These are phyloP conservation scores for Annulohypoxylon stygium DNA, from an alignment of 495 filamentous ascomycete species.

Conservation along the genomic window DNA sequence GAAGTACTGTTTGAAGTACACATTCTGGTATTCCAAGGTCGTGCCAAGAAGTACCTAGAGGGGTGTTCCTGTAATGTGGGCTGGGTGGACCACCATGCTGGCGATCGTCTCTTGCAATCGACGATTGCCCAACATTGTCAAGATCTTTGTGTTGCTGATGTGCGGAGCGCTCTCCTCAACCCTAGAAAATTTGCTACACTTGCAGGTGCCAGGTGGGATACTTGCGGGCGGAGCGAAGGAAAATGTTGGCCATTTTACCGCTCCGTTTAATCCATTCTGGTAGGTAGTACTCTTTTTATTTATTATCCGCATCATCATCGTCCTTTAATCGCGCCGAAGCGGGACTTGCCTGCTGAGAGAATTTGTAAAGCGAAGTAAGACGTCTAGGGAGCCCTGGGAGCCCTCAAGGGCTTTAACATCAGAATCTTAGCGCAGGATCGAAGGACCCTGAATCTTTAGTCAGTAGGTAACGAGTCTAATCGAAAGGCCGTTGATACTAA, in stretches of 20 bases:
- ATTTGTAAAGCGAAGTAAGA: conserved; percentile 11
- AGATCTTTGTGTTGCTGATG: conserved; percentile 46
- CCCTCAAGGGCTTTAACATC: not conserved
- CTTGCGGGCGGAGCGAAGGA: conserved; percentile 26
- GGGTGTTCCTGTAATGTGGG: conserved; percentile 40
- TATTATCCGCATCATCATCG: conserved; percentile 31
- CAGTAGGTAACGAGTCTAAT: conserved; percentile 1
- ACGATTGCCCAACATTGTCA: conserved; percentile 45
- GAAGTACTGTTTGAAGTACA: conserved; percentile 21
- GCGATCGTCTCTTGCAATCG: conserved; percentile 32
- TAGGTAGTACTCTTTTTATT: conserved; percentile 44
- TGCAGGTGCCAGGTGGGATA: conserved; percentile 28
- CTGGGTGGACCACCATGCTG: conserved; percentile 20
- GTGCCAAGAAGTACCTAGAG: conserved; percentile 40
- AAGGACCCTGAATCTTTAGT: conserved; percentile 29
- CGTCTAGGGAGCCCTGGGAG: not conserved
- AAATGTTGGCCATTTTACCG: conserved; percentile 34
- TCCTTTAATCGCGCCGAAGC: conserved; percentile 25
- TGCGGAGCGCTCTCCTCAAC: conserved; percentile 29
- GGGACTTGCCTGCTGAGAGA: not conserved
- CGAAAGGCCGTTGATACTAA: not conserved
- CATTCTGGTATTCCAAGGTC: conserved; percentile 11
- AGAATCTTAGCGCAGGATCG: conserved; percentile 11
- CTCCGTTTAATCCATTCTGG: conserved; percentile 34
- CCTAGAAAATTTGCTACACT: conserved; percentile 37